These are phyloP conservation scores for Rhodotorula taiwanensis DNA, from an alignment of 768 basidiomycete genomes.

Conservation along the genomic window DNA sequence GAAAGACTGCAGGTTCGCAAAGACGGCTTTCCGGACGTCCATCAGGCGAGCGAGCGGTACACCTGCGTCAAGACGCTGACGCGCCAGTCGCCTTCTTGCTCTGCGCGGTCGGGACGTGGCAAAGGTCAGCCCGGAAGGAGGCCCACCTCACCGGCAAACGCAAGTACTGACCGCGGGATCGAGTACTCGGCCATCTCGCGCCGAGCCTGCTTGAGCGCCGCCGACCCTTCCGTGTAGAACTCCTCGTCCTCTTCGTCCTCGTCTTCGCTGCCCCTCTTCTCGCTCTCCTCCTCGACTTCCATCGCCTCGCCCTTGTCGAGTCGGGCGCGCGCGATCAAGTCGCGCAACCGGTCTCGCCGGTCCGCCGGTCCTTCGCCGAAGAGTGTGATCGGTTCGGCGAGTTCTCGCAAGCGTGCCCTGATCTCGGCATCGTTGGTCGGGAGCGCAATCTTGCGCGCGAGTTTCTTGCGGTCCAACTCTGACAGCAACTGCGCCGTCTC, in stretches of 20 bases:
- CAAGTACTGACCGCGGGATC: conserved; percentile 79
- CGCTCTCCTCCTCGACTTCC: conserved; percentile 55
- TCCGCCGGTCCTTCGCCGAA: conserved; percentile 76
- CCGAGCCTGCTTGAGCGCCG: conserved; percentile 77
- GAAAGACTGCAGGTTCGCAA: conserved; percentile 84
- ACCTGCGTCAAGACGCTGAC: conserved; percentile 83
- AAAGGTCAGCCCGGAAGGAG: conserved; percentile 49
- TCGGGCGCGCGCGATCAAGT: conserved; percentile 83
- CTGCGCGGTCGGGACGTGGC: conserved; percentile 51
- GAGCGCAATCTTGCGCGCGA: conserved; percentile 83
- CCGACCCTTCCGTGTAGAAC: conserved; percentile 86
- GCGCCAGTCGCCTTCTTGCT: conserved; percentile 87
- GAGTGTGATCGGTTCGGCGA: conserved; percentile 93
- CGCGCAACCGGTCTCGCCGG: conserved; percentile 87
- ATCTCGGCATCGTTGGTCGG: conserved; percentile 96
- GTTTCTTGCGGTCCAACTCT: conserved; percentile 96
- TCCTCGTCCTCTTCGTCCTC: conserved; percentile 58
- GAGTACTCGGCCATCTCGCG: conserved; percentile 86
- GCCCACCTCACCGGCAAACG: no score
- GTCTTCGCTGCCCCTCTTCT: conserved; percentile 2
- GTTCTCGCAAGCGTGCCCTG: conserved; percentile 76
- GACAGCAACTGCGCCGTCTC: conserved; percentile 61
- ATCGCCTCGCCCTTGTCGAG: conserved; percentile 50
- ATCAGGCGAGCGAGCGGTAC: conserved; percentile 81
- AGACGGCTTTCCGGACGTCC: conserved; percentile 85